These are phyloP conservation scores for Leccinum broughii DNA, from an alignment of 768 basidiomycete species.

Conservation along the genomic window DNA sequence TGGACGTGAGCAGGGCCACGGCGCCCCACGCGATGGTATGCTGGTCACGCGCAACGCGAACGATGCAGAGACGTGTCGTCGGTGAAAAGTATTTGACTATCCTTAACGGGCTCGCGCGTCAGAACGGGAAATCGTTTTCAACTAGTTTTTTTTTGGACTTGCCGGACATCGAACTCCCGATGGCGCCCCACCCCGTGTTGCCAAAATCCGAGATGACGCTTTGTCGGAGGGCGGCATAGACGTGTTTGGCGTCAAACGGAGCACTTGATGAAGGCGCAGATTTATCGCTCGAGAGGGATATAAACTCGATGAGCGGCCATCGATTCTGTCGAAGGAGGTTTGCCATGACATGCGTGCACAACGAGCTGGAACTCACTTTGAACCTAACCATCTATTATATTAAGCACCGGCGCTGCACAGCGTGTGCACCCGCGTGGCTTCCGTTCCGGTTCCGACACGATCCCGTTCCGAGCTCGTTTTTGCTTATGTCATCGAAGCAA, in stretches of 20 bases:
- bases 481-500: constrained; percentile 19
- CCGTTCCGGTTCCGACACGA: no score
- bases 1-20: constrained; percentile 54
- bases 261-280: constrained; percentile 26
- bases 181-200: constrained; percentile 83
- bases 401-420: no score
- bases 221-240: constrained; percentile 70
- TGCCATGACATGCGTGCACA: no score
- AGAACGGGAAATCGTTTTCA: not conserved
- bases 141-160: constrained; percentile 18
- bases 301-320: no score
- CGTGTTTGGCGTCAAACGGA: constrained; percentile 51
- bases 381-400: no score
- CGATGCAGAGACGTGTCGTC: constrained; percentile 78
- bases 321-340: no score
- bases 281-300: not conserved
- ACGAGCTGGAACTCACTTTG: constrained; percentile 43
- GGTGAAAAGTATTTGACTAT: constrained; percentile 90
- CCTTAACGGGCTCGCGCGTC: not conserved
- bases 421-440: no score
- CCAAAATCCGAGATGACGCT: constrained; percentile 75
- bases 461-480: no score
- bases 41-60: constrained; percentile 82
- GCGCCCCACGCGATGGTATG: constrained; percentile 80
- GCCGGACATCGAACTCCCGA: constrained; percentile 73